A percentile compares a stretch with the other conserved stretches of the same genome.
Conservation (phyloP, 192 early-diverging fungal genomes). For the Coemansia sp. region DNA sequence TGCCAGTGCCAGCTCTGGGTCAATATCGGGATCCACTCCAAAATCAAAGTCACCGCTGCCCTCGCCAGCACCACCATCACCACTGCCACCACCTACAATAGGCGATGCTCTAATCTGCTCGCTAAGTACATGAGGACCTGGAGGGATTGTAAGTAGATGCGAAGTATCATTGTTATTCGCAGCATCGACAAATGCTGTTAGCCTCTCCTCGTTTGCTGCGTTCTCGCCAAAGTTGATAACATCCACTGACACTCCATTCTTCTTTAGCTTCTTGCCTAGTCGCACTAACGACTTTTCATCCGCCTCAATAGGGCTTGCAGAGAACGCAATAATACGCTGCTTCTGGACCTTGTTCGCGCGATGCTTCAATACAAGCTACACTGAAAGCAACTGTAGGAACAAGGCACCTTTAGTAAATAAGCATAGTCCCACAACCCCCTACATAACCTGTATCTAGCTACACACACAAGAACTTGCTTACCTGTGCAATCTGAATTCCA, state of each 20-base stretch:
- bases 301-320: constrained; percentile 80
- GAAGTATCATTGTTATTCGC: constrained; percentile 94
- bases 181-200: constrained; percentile 84
- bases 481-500: constrained; percentile 95
- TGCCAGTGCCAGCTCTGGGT: constrained; percentile 90
- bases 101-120: constrained; percentile 84
- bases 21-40: constrained; percentile 90
- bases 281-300: constrained; percentile 85
- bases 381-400: constrained; percentile 11
- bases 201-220: constrained; percentile 79
- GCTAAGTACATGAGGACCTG: constrained; percentile 86
- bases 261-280: constrained; percentile 95
- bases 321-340: constrained; percentile 92
- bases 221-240: constrained; percentile 96
- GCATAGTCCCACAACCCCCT: no score
- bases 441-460: no score
- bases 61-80: constrained; percentile 57
- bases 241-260: constrained; percentile 96
- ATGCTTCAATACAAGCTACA: constrained; percentile 85
- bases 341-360: constrained; percentile 95
- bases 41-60: constrained; percentile 72
- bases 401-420: constrained; percentile 16
- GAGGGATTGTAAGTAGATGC: constrained; percentile 88
- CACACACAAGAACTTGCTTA: constrained; percentile 6
- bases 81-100: constrained; percentile 76